Conservation (phyloP, 1,284 basidiomycete genomes). For the Porphyrellus sp. region DNA sequence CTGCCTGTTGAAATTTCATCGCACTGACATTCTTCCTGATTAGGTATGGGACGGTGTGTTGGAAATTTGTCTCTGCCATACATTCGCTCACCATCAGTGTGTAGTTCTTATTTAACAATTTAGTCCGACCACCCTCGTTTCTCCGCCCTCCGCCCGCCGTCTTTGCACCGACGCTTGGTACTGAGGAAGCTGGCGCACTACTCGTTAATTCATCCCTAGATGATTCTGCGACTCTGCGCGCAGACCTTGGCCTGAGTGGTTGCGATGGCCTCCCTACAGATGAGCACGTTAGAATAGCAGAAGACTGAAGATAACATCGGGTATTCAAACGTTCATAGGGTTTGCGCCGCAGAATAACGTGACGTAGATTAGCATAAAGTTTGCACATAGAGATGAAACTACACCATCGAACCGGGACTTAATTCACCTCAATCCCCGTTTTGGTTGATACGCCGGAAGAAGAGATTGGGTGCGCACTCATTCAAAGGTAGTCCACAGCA, state of each 20-base stretch:
- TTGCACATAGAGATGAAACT: background rate
- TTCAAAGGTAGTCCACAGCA: background rate
- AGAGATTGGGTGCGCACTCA: slow-evolving; percentile 12
- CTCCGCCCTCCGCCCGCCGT: slow-evolving; percentile 42
- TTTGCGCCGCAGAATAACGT: background rate
- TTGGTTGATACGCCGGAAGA: slow-evolving; percentile 14
- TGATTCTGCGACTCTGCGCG: slow-evolving; percentile 73
- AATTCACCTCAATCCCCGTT: background rate
- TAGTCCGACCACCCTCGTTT: slow-evolving; percentile 62
- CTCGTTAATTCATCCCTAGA: slow-evolving; percentile 50
- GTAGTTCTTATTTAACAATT: slow-evolving; percentile 77
- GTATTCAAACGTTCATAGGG: background rate
- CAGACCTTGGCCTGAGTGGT: slow-evolving; percentile 66
- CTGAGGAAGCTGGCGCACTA: slow-evolving; percentile 52
- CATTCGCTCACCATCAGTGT: slow-evolving; percentile 16
- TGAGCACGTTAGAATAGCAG: slow-evolving; percentile 38
- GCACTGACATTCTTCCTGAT: slow-evolving; percentile 8
- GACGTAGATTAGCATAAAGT: background rate
- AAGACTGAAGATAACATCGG: slow-evolving; percentile 7
- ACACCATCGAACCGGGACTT: slow-evolving; percentile 1
- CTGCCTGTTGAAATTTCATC: slow-evolving; percentile 30
- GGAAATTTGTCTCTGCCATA: slow-evolving; percentile 1
- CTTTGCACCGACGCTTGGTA: slow-evolving; percentile 32
- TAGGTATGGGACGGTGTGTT: slow-evolving; percentile 59
- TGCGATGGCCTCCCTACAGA: slow-evolving; percentile 65